Evolutionary conservation across 2,329 filamentous ascomycete genomes (phyloP), one percentile per base, ranked within the genome.

Genomic region (Pestalotiopsis sp.): DNA sequence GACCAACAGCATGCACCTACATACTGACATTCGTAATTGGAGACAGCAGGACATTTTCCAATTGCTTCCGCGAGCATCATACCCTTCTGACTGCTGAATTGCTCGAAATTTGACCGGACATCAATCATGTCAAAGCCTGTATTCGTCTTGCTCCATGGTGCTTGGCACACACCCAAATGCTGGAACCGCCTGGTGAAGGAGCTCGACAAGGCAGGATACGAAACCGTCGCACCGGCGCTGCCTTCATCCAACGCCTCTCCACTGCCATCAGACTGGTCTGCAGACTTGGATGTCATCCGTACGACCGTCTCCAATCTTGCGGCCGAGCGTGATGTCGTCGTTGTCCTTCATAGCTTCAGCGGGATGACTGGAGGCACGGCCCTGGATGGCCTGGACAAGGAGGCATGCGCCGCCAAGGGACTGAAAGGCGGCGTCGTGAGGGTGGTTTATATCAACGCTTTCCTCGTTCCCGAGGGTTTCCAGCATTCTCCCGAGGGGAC

Each of bases 311-410:
- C 52, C 7, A 66, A 67, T 20, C 68, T 75, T 6, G 52, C 68
- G 31, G 38, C 39, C 3, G 70, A 72, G 7, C 59, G 70, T 23
- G 70, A 76, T 66, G 66, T 75, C 12, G 72, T 74, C 3, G 69
- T 76, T 1, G 71, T 75, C 20, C 66, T 62, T 31, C 74, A 76
- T n/a, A 75, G 72, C 49, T 73, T 73, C 58, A 74, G 73, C 20
- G 74, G 73, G 6, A 70, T 74, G 70, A 75, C 72, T 17, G 74
- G 67, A 14, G 74, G 73, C 4, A 75, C 72, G 1, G 70, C 72
- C 1, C 66, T 76, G 1, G 68, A 75, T 6, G 71, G 72, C n/a
- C 66, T 76, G 3, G 73, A 72, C 62, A 75, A 75, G 67, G 41
- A 71, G 17, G 36, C 70, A 0, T 68, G 71, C 41, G 13, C 36